A percentile compares a stretch with the other conserved stretches of the same genome.
These are phyloP conservation scores for Tricholoma furcatifolium DNA, from an alignment of 768 basidiomycete species.

Conservation along the genomic window DNA sequence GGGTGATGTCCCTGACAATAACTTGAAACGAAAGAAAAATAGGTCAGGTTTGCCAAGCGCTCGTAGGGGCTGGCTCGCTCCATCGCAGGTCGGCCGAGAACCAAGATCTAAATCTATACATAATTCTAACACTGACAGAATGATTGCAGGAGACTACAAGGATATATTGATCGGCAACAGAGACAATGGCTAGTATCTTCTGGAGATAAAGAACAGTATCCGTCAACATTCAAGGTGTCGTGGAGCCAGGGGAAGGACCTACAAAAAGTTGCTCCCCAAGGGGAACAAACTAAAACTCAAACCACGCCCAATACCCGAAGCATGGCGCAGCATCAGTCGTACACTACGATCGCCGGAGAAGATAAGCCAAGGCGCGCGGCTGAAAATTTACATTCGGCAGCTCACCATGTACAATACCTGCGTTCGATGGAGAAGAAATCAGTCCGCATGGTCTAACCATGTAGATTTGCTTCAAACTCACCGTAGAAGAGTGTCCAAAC, in stretches of 20 bases:
- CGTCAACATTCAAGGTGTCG: slow-evolving; percentile 1
- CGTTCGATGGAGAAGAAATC: background rate
- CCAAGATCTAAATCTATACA: slow-evolving; percentile 2
- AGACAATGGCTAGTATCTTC: background rate
- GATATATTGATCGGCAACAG: slow-evolving; percentile 3
- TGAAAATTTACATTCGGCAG: slow-evolving; percentile 1
- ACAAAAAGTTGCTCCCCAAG: background rate
- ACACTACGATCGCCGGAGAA: slow-evolving; percentile 18
- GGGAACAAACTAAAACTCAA: background rate
- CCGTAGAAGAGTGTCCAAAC: slow-evolving; percentile 95
- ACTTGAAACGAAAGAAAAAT: slow-evolving; percentile 9
- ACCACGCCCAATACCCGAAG: background rate
- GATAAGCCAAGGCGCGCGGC: slow-evolving; percentile 3
- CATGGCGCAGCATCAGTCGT: slow-evolving; percentile 17
- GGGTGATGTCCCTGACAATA: slow-evolving; percentile 9
- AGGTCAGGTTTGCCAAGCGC: background rate
- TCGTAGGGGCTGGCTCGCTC: slow-evolving; percentile 6
- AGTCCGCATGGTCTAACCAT: background rate
- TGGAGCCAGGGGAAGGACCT: background rate
- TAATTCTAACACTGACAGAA: slow-evolving; percentile 16
- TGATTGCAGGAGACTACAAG: background rate
- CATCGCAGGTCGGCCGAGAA: background rate
- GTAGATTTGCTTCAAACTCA: slow-evolving; percentile 33
- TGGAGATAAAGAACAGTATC: background rate
- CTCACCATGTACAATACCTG: slow-evolving; percentile 53